Evolutionary conservation across 1,139 yeast species (phyloP).

Genomic region (Yamadazyma epiphylla): DNA sequence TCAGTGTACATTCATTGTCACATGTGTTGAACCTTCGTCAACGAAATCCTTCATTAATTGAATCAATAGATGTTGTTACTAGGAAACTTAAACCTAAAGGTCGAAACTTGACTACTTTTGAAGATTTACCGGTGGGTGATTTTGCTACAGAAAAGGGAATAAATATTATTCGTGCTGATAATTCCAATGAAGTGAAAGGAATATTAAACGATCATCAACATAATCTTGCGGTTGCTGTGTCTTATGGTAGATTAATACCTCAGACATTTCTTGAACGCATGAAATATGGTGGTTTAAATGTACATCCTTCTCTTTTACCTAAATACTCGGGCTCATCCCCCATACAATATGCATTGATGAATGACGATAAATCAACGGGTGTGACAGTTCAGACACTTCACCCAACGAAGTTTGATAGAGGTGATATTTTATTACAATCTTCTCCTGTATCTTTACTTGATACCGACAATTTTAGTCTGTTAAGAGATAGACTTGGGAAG

Average conservation of each 20-base stretch:
- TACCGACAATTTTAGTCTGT: conserved; percentile 38
- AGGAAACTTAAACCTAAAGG: conserved; percentile 72
- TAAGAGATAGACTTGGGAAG: conserved; percentile 48
- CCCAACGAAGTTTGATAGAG: conserved; percentile 81
- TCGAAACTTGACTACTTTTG: conserved; percentile 44
- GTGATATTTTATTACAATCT: conserved; percentile 65
- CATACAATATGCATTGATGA: conserved; percentile 70
- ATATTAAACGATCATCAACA: conserved; percentile 24
- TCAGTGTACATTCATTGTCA: conserved; percentile 59
- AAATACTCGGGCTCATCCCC: conserved; percentile 88
- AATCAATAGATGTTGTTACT: conserved; percentile 58
- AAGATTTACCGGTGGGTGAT: conserved; percentile 55
- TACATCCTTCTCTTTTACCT: conserved; percentile 91
- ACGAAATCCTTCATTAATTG: conserved; percentile 20
- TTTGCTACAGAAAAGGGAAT: conserved; percentile 32
- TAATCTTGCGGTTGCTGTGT: conserved; percentile 79
- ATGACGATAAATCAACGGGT: conserved; percentile 65
- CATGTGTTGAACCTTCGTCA: conserved; percentile 32
- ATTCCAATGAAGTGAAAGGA: conserved; percentile 46
- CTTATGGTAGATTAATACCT: conserved; percentile 83
- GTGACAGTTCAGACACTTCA: conserved; percentile 88
- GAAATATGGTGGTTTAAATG: conserved; percentile 72
- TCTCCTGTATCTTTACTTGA: conserved; percentile 30
- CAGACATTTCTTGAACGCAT: conserved; percentile 44
- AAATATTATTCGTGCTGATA: conserved; percentile 56